A percentile compares a stretch with the other conserved stretches of the same genome.
Evolutionary conservation across 768 basidiomycete species (phyloP).

Genomic region (Russula sp.): DNA sequence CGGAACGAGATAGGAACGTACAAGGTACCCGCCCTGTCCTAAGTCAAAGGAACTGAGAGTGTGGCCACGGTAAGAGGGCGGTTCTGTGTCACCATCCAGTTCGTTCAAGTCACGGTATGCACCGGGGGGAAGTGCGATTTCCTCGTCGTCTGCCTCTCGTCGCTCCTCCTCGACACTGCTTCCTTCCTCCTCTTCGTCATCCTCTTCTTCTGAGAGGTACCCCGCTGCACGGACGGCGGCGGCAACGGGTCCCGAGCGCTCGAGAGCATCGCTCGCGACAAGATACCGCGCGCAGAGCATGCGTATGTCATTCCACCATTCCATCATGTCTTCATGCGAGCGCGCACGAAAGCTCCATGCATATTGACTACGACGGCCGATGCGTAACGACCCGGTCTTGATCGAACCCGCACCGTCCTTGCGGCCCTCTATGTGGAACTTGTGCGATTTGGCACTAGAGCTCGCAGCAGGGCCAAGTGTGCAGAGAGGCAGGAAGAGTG

Average conservation of each 20-base stretch:
- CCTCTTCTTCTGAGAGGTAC: constrained; percentile 78
- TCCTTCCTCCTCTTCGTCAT: constrained; percentile 55
- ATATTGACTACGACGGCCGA: constrained; percentile 38
- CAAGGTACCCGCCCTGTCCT: constrained; percentile 54
- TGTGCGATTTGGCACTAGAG: constrained; percentile 66
- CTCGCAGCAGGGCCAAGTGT: constrained; percentile 89
- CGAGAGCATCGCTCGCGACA: constrained; percentile 89
- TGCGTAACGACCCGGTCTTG: constrained; percentile 49
- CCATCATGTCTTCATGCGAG: constrained; percentile 96
- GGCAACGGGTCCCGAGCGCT: constrained; percentile 86
- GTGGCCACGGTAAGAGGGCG: constrained; percentile 56
- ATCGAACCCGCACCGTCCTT: constrained; percentile 73
- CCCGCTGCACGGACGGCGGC: constrained; percentile 88
- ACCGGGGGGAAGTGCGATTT: constrained; percentile 43
- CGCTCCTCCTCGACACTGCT: constrained; percentile 50
- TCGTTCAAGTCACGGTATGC: constrained; percentile 31
- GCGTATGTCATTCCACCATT: constrained; percentile 98
- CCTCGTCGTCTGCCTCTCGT: constrained; percentile 44
- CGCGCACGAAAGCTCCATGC: constrained; percentile 90
- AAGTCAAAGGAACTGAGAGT: constrained; percentile 36
- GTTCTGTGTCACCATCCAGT: constrained; percentile 42
- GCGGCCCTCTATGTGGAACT: constrained; percentile 94
- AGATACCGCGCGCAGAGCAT: constrained; percentile 93
- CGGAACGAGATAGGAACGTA: constrained; percentile 32
- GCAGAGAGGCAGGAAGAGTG: constrained; percentile 89